Base-by-base conservation (phyloP, 371 early-diverging fungal species). In the Saksenaea oblongispora region DNA sequence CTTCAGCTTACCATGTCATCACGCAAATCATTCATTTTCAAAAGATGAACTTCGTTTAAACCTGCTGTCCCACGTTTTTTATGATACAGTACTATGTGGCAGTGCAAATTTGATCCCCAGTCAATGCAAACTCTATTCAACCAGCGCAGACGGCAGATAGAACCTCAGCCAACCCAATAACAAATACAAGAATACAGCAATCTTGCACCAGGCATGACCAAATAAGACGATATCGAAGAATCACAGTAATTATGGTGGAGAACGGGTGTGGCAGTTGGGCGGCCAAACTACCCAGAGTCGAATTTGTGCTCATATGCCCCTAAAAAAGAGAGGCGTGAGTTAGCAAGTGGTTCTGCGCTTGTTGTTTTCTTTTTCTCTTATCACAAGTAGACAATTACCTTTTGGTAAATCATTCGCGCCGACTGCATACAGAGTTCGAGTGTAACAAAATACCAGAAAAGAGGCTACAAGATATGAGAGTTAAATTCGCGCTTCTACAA, bases 401-500 rank as follows among this genome's bases (percentile, higher is more conserved):
- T 66, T 47, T 86, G 84, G 51, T 79, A 74, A 18, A 78, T 64
- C 69, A 86, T 74, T 15, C 84, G 70, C 0, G 84, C 76, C 11
- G 87, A 74, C 54, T 86, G 88, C 54, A 88, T 51, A 17, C 80
- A 61, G 34, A 88, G 42, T 44, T 88, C 85, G 44, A 84, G 56
- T 1, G 83, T 81, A 5, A 79, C 66, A 76, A 86, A 88, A 60
- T 88, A 85, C 88, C 88, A 88, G 66, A 88, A 88, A 39, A 84
- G 65, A 34, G 87, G 79, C 84, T 85, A 68, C 42, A 11, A 37
- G 24, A 10, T 9, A 39, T 39, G 35, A 7, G 18, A 63, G 37
- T 34, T 34, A 47, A 13, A 37, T 5, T 0, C 22, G 22, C 27
- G n/a, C 56, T 37, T 42, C n/a, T n/a, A 37, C n/a, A 1, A 34